Evolutionary conservation across 148 eudicot genomes (phyloP), one percentile per base, ranked within the genome.

Genomic region (Heliamphora exappendiculata): DNA sequence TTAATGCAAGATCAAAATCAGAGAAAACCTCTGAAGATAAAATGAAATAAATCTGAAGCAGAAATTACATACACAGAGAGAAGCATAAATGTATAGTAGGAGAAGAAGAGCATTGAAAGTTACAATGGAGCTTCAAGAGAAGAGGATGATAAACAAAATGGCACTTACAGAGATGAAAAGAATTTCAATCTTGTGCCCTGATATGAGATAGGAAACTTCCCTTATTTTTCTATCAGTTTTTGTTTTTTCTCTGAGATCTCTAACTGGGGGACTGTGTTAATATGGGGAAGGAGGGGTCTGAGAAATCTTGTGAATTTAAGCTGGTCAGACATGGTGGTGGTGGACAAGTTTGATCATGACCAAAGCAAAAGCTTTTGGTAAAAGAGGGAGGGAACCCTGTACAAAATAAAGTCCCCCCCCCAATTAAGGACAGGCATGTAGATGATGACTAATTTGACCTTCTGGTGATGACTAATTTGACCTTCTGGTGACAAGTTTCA

Each of bases 321-420:
- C 49, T 76, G 78, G 80, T 79, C 75, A 78, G 85, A 82, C 55
- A 78, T 81, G 79, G 80, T 77, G 83, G 85, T 87, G 86, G 88
- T 75, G 75, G 81, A 80, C 87, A 85, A 75, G 55, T 54, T 75
- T 85, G 79, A 86, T 85, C 44, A 88, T 85, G 71, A 72, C 59
- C 70, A 76, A 74, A 73, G 72, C 78, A 84, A 86, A 87, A 82
- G 79, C 89, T 80, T 81, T 89, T 82, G 47, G 74, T 58, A 81
- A 78, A 81, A 67, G 68, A 59, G 73, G 86, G 95, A 86, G 96
- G 98, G 93, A 90, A 87, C 47, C 55, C 71, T 74, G 86, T 85
- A 81, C 90, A 87, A 91, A 91, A n/a, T 89, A 86, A 90, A 90
- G 94, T 81, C 42, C 37, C 47, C 41, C 28, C 60, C 28, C 51